Conservation (phyloP, 2,329 filamentous ascomycete genomes). For the Corniculantispora saksenae region DNA sequence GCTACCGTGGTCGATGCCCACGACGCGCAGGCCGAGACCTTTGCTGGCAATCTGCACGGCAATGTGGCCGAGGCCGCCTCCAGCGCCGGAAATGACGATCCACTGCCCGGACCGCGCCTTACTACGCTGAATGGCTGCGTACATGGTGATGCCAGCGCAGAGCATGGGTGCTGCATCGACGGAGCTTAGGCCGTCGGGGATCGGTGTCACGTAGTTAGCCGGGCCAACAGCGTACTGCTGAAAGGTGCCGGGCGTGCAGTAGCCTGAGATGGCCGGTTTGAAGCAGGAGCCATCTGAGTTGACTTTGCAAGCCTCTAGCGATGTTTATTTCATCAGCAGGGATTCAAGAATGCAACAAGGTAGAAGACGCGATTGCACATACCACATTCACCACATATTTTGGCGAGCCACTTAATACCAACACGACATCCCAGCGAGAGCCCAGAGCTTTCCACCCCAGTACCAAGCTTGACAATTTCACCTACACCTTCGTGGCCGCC, state of each 20-base stretch:
- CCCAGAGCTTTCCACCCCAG: constrained; percentile 54
- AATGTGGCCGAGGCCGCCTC: constrained; percentile 69
- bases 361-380: neutral
- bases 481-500: constrained; percentile 72
- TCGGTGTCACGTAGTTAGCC: constrained; percentile 45
- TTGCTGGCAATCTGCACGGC: constrained; percentile 71
- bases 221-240: constrained; percentile 27
- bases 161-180: constrained; percentile 59
- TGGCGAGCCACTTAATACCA: constrained; percentile 68
- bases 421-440: constrained; percentile 69
- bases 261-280: constrained; percentile 29
- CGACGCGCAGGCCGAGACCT: constrained; percentile 29
- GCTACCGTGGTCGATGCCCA: constrained; percentile 31
- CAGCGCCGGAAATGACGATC: constrained; percentile 73
- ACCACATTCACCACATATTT: constrained; percentile 53
- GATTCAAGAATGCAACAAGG: too few species aligned
- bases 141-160: constrained; percentile 67
- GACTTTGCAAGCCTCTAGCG: constrained; percentile 17
- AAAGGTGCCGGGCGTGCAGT: constrained; percentile 29
- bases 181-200: constrained; percentile 37
- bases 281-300: constrained; percentile 26
- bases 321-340: too few species aligned
- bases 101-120: constrained; percentile 65
- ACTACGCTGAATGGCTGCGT: constrained; percentile 71
- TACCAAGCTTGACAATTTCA: constrained; percentile 64